Evolutionary conservation across 139 green algal species (phyloP).

Genomic region (Pleodorina starrii): DNA sequence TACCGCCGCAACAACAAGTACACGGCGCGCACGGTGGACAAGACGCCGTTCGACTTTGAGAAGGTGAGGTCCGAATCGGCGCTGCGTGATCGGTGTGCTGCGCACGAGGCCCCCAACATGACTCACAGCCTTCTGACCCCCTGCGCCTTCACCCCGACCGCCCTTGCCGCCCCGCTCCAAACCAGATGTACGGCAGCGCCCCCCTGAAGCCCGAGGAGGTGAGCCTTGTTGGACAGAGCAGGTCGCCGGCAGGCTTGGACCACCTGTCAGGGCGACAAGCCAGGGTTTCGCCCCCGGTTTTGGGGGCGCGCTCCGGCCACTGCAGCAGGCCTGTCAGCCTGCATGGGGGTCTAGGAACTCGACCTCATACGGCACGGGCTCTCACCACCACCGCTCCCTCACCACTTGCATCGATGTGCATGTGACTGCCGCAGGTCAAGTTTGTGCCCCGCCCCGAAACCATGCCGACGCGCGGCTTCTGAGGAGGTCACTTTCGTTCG

Average conservation of each 20-base stretch:
- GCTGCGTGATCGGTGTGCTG: too few relatives aligned
- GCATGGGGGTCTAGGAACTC: too few relatives aligned
- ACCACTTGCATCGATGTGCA: too few relatives aligned
- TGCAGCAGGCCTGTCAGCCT: too few relatives aligned
- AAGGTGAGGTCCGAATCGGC: slow-evolving; percentile 66
- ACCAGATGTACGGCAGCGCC: slow-evolving; percentile 55
- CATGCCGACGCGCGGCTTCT: slow-evolving; percentile 60
- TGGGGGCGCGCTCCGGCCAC: too few relatives aligned
- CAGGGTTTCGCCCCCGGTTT: too few relatives aligned
- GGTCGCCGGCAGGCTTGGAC: not conserved
- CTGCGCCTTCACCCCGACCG: not conserved
- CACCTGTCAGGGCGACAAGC: too few relatives aligned
- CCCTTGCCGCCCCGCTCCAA: too few relatives aligned
- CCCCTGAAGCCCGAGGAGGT: slow-evolving; percentile 60
- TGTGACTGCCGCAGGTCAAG: slow-evolving; percentile 60
- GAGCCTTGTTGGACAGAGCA: not conserved
- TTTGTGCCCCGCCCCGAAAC: slow-evolving; percentile 22
- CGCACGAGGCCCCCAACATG: too few relatives aligned
- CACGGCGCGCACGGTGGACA: slow-evolving; percentile 60
- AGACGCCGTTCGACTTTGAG: slow-evolving; percentile 56
- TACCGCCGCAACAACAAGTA: slow-evolving; percentile 69
- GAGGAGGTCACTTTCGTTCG: too few relatives aligned
- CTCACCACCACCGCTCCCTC: too few relatives aligned
- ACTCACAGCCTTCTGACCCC: not conserved
- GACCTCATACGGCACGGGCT: too few relatives aligned